These are phyloP conservation scores for Colletotrichum chrysophilum DNA, from an alignment of 2,329 filamentous ascomycete species.

Conservation along the genomic window DNA sequence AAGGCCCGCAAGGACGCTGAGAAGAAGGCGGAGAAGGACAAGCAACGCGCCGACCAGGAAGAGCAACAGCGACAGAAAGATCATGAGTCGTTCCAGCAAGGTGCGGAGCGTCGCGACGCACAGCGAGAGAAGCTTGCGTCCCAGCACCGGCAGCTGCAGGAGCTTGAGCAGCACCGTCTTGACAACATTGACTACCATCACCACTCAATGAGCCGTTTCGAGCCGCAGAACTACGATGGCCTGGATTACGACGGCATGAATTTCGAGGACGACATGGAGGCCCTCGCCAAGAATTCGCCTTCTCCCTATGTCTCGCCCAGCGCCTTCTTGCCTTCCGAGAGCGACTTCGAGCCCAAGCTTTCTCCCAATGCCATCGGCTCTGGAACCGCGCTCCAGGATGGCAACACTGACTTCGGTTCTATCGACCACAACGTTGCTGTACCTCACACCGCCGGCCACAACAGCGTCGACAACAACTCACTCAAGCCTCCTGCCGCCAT, in stretches of 20 bases:
- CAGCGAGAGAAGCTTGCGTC: background rate
- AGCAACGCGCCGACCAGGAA: background rate
- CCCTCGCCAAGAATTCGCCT: background rate
- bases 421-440: background rate
- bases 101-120: background rate
- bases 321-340: background rate
- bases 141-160: background rate
- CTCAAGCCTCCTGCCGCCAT: background rate
- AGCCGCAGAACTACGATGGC: background rate
- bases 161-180: background rate
- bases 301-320: background rate
- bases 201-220: background rate
- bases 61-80: background rate
- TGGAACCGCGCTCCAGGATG: background rate
- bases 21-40: background rate
- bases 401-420: background rate
- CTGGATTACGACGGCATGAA: background rate
- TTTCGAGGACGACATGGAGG: background rate
- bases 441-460: fast-evolving
- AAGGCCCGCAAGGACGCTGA: background rate
- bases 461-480: background rate
- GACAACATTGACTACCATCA: background rate
- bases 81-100: background rate
- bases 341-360: background rate
- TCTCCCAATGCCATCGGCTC: background rate